These are phyloP conservation scores for Daedaleopsis nitida DNA, from an alignment of 768 basidiomycete genomes.

Conservation along the genomic window DNA sequence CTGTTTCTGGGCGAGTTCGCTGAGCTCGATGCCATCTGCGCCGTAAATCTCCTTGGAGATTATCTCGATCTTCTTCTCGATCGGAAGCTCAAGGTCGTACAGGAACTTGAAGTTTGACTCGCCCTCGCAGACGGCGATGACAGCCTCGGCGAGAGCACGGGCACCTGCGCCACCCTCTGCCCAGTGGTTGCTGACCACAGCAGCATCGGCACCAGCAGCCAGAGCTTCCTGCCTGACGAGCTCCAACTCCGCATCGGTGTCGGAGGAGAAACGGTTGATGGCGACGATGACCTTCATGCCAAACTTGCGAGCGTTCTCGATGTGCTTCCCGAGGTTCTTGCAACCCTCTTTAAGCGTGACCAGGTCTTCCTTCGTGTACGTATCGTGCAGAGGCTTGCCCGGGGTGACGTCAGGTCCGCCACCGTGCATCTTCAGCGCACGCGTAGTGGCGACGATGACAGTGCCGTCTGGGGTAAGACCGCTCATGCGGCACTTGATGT, in stretches of 20 bases:
- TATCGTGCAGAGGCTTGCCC: constrained; percentile 90
- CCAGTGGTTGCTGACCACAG: constrained; percentile 97
- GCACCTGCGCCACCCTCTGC: constrained; percentile 94
- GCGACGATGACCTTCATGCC: constrained; percentile 95
- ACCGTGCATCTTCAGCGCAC: constrained; percentile 99
- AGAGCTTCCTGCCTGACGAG: constrained; percentile 81
- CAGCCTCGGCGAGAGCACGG: constrained; percentile 87
- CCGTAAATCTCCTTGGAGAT: constrained; percentile 94
- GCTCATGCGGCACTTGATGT: constrained; percentile 96
- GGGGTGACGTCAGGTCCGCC: constrained; percentile 97
- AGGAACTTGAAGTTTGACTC: constrained; percentile 89
- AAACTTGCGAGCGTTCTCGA: constrained; percentile 93
- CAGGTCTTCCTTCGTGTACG: constrained; percentile 93
- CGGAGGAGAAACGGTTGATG: constrained; percentile 94
- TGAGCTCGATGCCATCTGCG: constrained; percentile 87
- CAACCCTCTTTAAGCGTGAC: constrained; percentile 88
- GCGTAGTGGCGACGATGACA: constrained; percentile 95
- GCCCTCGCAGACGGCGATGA: constrained; percentile 82
- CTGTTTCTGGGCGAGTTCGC: constrained; percentile 82
- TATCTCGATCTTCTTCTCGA: constrained; percentile 85
- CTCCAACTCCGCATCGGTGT: constrained; percentile 86
- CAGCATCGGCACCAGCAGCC: constrained; percentile 88
- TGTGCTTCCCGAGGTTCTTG: constrained; percentile 91
- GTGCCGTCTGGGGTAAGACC: constrained; percentile 93
- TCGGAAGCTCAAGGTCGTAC: constrained; percentile 81